Evolutionary conservation across 2,329 filamentous ascomycete genomes (phyloP).

Genomic region (Thielaviopsis euricoi): DNA sequence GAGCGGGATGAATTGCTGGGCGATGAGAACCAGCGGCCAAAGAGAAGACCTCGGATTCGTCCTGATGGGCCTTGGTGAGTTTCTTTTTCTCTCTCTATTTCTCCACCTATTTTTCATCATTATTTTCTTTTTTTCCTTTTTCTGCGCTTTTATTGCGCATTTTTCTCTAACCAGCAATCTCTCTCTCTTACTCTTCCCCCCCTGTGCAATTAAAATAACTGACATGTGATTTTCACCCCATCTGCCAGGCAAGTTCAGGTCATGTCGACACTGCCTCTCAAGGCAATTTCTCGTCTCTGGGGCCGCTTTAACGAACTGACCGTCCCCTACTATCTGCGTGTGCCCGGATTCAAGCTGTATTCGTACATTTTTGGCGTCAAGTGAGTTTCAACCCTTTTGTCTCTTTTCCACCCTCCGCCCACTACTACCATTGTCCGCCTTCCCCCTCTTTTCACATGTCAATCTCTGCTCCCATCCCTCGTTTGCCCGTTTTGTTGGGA

Average conservation of each 20-base stretch:
- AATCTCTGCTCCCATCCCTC: background rate
- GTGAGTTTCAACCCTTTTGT: conserved; percentile 19
- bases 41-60: conserved; percentile 45
- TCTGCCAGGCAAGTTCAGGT: conserved; percentile 64
- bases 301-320: conserved; percentile 79
- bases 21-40: conserved; percentile 20
- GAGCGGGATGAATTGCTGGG: conserved; percentile 11
- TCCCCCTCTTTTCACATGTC: conserved; percentile 5
- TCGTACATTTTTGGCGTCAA: conserved; percentile 84
- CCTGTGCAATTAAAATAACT: background rate
- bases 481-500: conserved; percentile 7
- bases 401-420: background rate
- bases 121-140: background rate
- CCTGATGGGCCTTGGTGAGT: conserved; percentile 69
- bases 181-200: background rate
- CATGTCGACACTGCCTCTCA: conserved; percentile 84
- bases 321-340: conserved; percentile 72
- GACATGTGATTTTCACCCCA: conserved; percentile 10
- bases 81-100: background rate
- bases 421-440: background rate
- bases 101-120: too few species aligned
- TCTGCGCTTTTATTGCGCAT: too few species aligned
- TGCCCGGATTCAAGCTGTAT: conserved; percentile 85
- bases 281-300: conserved; percentile 80
- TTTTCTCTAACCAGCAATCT: too few species aligned